These are phyloP conservation scores for Podaxis sp. DNA, from an alignment of 768 basidiomycete species.

Conservation along the genomic window DNA sequence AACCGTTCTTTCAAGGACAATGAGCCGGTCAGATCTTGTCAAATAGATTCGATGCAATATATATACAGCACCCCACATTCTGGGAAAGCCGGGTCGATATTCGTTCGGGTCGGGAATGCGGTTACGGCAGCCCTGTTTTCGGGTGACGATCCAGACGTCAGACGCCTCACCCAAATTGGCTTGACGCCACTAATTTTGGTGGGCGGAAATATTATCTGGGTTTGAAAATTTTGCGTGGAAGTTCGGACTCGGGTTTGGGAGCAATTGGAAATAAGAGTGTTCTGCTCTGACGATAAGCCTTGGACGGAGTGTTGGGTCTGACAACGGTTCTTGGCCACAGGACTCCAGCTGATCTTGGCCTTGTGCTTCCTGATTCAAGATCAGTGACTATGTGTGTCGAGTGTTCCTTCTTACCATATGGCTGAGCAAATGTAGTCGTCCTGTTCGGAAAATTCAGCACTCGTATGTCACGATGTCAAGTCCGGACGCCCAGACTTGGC, in stretches of 20 bases:
- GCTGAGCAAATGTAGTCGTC: too few relatives aligned
- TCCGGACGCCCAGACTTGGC: too few relatives aligned
- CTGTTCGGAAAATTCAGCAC: too few relatives aligned
- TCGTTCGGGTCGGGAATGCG: neutral
- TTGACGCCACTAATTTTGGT: neutral
- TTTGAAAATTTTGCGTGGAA: neutral
- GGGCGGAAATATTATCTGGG: neutral
- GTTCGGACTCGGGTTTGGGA: slow-evolving; percentile 4
- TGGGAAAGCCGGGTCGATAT: neutral
- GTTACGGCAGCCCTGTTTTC: neutral
- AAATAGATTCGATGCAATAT: neutral
- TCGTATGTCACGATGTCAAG: too few relatives aligned
- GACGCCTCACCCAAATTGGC: neutral
- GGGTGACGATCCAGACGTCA: neutral
- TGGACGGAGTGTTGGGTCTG: neutral
- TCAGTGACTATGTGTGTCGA: neutral
- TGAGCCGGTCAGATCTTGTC: neutral
- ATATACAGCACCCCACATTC: neutral
- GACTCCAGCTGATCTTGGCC: neutral
- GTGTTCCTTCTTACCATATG: neutral
- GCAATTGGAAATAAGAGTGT: neutral
- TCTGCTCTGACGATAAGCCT: neutral
- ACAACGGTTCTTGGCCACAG: neutral
- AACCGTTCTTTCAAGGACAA: neutral
- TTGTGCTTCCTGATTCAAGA: neutral